Percentiles rank a stretch among this genome's conserved stretches.
These are phyloP conservation scores for Leccinum brunneo-olivaceum DNA, from an alignment of 1,284 basidiomycete species.

Conservation along the genomic window DNA sequence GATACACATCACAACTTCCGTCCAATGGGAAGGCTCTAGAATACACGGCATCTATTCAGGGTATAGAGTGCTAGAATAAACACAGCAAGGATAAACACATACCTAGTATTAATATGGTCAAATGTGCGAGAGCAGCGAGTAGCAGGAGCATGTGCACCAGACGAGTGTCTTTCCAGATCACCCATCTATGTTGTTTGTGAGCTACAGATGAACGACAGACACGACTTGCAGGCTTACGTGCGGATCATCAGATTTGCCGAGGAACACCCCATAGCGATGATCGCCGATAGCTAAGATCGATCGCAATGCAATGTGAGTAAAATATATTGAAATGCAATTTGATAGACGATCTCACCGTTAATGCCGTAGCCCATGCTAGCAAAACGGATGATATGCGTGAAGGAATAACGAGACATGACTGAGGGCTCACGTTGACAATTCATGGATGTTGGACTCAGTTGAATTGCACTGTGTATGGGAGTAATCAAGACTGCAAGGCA, in stretches of 20 bases:
- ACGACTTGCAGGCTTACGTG: constrained; percentile 14
- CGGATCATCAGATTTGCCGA: constrained; percentile 27
- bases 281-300: constrained; percentile 3
- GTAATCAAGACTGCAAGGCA: background rate
- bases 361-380: constrained; percentile 4
- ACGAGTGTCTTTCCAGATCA: constrained; percentile 20
- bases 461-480: constrained; percentile 6
- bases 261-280: constrained; percentile 12
- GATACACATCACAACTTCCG: constrained; percentile 6
- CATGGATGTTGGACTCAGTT: background rate
- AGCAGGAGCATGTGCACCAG: constrained; percentile 12
- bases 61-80: background rate
- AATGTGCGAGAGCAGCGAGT: constrained; percentile 18
- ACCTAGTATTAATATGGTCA: constrained; percentile 15
- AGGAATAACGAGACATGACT: background rate
- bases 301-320: background rate
- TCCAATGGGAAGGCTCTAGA: background rate
- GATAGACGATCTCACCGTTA: constrained; percentile 7
- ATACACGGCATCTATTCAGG: constrained; percentile 5
- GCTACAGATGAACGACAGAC: background rate
- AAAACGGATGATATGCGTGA: background rate
- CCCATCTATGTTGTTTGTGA: constrained; percentile 17
- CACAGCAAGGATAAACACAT: background rate
- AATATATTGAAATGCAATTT: background rate
- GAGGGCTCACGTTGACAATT: constrained; percentile 16